Evolutionary conservation across 306 rosid genomes (phyloP), one percentile per base, ranked within the genome.

Genomic region (Hippophae tibetana): DNA sequence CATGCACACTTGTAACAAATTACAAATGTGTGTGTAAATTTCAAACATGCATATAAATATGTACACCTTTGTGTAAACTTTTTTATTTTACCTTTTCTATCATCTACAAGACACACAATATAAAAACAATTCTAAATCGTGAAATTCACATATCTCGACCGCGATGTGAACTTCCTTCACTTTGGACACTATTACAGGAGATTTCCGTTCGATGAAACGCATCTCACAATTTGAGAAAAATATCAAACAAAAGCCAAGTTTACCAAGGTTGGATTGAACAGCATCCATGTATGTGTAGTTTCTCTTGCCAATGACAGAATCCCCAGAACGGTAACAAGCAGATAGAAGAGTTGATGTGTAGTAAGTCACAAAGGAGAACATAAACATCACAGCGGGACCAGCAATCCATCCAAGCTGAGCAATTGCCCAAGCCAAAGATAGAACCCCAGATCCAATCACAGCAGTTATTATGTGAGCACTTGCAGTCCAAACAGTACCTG

Each of bases 331-430:
- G 46, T 89, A 89, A 55, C 97, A 89, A 45, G 72, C 74, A 48
- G 88, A 67, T 50, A 89, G 90, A 58, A 89, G 94, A 43, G 72
- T 43, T 5, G 97, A 76, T 7, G 95, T 89, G 74, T 82, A 89
- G 74, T 76, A 86, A 69, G 97, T 89, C 38, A 89, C 87, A 49
- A 69, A n/a, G 26, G 95, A 68, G 77, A 89, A 89, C 72, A 89
- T 50, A 25, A 84, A 25, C 97, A 89, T 81, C 6, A 72, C 81
- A 43, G 67, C 47, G 8, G 97, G 97, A 56, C 97, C 97, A 65
- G 86, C 94, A 52, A 86, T 40, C 97, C 97, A 89, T 57, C 97
- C 97, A 31, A 89, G 92, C 67, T 89, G 97, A 38, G 97, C 97
- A 6, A 66, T 72, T 7, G 97, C 95, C 87, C 87, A 89, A 52